Evolutionary conservation across 2,329 filamentous ascomycete species (phyloP).

Genomic region (Epichloe elymi): DNA sequence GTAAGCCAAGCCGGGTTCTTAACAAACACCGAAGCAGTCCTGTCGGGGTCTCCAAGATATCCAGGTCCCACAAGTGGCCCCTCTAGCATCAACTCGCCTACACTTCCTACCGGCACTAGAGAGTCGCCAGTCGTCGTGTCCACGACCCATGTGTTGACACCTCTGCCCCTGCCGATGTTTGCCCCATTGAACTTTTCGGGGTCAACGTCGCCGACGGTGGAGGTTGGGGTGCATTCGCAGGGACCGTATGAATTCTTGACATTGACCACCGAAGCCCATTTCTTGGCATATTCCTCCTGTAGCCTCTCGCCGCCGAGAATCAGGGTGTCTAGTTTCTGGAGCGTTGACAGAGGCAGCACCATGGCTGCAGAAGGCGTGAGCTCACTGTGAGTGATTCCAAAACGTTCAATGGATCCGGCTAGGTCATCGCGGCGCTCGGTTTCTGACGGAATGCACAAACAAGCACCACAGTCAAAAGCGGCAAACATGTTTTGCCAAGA

Average conservation of each 20-base stretch:
- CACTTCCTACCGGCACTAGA: constrained; percentile 5
- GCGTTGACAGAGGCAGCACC: not conserved
- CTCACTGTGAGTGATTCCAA: not conserved
- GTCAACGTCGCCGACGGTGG: constrained; percentile 8
- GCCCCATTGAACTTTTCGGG: constrained; percentile 12
- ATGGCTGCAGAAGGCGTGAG: constrained; percentile 3
- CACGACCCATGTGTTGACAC: constrained; percentile 7
- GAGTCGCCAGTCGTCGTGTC: constrained; percentile 1
- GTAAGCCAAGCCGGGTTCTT: constrained; percentile 22
- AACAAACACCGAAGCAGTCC: constrained; percentile 6
- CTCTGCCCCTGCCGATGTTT: constrained; percentile 7
- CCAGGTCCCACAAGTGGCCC: constrained; percentile 9
- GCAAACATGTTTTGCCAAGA: constrained; percentile 10
- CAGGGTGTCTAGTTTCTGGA: constrained; percentile 1
- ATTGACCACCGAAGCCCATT: constrained; percentile 1
- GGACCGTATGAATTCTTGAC: constrained; percentile 3
- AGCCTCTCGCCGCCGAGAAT: constrained; percentile 3
- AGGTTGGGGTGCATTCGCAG: constrained; percentile 2
- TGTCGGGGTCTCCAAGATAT: constrained; percentile 7
- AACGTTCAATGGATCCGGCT: not conserved
- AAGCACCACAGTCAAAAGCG: constrained; percentile 9
- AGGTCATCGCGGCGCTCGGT: constrained; percentile 5
- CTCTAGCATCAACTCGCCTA: constrained; percentile 8
- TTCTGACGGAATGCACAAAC: constrained; percentile 10
- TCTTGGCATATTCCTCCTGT: not conserved